Percentiles rank a stretch among this genome's conserved stretches.
Conservation (phyloP, 805 yeast species). For the Ogataea pini region DNA sequence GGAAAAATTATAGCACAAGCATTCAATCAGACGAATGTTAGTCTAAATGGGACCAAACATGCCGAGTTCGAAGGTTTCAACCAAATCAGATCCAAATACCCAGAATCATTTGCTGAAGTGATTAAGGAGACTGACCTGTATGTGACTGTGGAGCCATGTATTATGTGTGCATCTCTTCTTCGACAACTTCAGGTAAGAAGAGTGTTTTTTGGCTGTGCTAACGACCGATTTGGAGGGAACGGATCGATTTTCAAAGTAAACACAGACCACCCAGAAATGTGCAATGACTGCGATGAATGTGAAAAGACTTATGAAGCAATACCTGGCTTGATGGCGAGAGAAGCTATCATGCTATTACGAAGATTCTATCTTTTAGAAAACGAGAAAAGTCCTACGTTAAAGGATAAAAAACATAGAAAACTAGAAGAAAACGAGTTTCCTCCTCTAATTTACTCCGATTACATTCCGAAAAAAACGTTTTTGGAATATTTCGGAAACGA, state of each 20-base stretch:
- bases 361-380: constrained; percentile 86
- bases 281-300: constrained; percentile 8
- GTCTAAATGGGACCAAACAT: constrained; percentile 85
- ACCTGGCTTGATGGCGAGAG: constrained; percentile 80
- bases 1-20: constrained; percentile 67
- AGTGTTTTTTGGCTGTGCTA: constrained; percentile 90
- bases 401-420: constrained; percentile 67
- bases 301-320: constrained; percentile 49
- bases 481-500: constrained; percentile 48
- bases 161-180: constrained; percentile 94
- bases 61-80: constrained; percentile 89
- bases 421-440: constrained; percentile 62
- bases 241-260: constrained; percentile 77
- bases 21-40: constrained; percentile 81
- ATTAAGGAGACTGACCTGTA: constrained; percentile 67
- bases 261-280: constrained; percentile 36
- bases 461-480: constrained; percentile 54
- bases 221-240: constrained; percentile 95
- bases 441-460: constrained; percentile 53
- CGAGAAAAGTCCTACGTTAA: constrained; percentile 79
- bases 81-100: constrained; percentile 41
- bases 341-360: constrained; percentile 79
- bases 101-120: constrained; percentile 31
- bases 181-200: constrained; percentile 72
- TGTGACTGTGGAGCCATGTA: constrained; percentile 97